These are phyloP conservation scores for Vanilla planifolia DNA, from an alignment of 106 monocot species.

Conservation along the genomic window DNA sequence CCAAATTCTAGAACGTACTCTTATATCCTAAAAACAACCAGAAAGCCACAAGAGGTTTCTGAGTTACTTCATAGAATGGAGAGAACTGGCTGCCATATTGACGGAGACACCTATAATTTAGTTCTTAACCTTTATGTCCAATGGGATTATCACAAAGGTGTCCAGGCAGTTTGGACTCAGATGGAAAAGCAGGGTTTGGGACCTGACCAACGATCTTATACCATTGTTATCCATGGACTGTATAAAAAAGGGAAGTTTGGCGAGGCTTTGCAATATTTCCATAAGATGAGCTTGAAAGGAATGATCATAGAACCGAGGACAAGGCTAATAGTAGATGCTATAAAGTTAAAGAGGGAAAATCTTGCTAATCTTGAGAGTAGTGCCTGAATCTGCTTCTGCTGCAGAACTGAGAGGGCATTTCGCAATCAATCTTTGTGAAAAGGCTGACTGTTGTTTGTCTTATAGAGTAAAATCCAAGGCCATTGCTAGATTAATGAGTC, in stretches of 20 bases:
- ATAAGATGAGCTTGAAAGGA: slow-evolving; percentile 62
- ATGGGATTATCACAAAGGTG: slow-evolving; percentile 47
- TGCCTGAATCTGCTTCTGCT: no score
- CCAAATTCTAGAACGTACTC: slow-evolving; percentile 68
- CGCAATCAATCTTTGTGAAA: no score
- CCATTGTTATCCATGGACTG: slow-evolving; percentile 67
- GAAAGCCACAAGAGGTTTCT: slow-evolving; percentile 42
- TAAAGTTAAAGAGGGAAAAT: slow-evolving; percentile 25
- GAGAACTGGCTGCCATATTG: slow-evolving; percentile 34
- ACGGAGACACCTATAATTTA: slow-evolving; percentile 54
- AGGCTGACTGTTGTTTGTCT: no score
- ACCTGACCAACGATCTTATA: slow-evolving; percentile 80
- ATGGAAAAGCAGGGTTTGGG: slow-evolving; percentile 69
- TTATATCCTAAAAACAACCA: slow-evolving; percentile 50
- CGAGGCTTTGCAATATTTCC: slow-evolving; percentile 48
- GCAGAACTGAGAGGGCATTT: no score
- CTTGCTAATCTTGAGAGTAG: not conserved
- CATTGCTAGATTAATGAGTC: no score
- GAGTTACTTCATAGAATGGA: slow-evolving; percentile 47
- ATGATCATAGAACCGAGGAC: slow-evolving; percentile 66
- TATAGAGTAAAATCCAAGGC: no score
- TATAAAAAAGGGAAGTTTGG: slow-evolving; percentile 39
- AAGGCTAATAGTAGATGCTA: slow-evolving; percentile 49
- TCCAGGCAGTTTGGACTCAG: slow-evolving; percentile 46
- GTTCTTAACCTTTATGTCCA: slow-evolving; percentile 56